Conservation (phyloP, 2,329 filamentous ascomycete species). For the Gremmenia infestans region DNA sequence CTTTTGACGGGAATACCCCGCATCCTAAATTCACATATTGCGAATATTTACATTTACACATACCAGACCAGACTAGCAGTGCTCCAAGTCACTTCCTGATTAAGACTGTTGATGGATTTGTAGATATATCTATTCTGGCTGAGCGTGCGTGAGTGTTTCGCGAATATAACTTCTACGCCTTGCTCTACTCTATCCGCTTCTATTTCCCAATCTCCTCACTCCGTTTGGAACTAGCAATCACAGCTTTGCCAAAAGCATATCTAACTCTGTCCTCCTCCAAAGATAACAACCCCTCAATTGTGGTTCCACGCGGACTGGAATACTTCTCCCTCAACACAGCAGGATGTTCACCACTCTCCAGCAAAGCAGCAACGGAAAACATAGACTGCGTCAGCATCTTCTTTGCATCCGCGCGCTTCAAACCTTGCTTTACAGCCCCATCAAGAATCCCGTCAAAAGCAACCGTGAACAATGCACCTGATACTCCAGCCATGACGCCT, state of each 20-base stretch:
- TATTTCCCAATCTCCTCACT: conserved; percentile 24
- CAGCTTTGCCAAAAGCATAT: conserved; percentile 60
- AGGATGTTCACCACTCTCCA: conserved; percentile 63
- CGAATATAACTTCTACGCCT: neutral
- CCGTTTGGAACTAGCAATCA: conserved; percentile 59
- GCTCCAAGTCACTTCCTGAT: too few species aligned
- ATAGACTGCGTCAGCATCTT: conserved; percentile 75
- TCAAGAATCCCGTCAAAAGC: conserved; percentile 73
- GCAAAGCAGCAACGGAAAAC: conserved; percentile 47
- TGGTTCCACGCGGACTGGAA: conserved; percentile 71
- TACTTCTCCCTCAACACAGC: conserved; percentile 71
- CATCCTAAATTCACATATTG: neutral
- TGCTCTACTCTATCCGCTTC: neutral
- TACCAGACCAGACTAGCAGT: too few species aligned
- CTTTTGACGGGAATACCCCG: neutral
- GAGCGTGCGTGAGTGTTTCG: neutral
- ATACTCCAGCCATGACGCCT: conserved; percentile 69
- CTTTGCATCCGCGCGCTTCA: conserved; percentile 67
- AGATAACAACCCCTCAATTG: conserved; percentile 67
- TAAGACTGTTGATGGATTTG: too few species aligned
- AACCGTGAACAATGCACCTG: conserved; percentile 70
- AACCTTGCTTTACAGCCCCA: conserved; percentile 72
- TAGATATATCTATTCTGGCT: too few species aligned
- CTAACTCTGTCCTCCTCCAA: conserved; percentile 70
- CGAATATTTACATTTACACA: neutral